Evolutionary conservation across 305 asterid genomes (phyloP).

Genomic region (Solanum hybrid): DNA sequence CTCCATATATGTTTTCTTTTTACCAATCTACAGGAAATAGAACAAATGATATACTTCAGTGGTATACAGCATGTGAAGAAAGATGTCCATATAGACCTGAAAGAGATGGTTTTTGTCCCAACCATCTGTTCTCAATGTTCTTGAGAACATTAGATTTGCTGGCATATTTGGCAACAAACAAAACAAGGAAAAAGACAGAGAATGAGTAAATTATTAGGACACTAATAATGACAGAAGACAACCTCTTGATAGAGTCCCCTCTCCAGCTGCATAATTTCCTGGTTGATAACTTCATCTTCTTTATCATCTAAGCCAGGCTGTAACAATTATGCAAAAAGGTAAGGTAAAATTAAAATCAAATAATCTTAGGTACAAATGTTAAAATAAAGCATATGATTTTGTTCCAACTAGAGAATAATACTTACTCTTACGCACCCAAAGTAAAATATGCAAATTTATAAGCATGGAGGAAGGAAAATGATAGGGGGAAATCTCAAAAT

Average conservation of each 20-base stretch:
- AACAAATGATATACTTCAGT: constrained; percentile 10
- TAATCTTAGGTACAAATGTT: background rate
- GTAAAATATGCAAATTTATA: background rate
- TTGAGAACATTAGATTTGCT: background rate
- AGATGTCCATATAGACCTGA: background rate
- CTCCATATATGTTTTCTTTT: constrained; percentile 53
- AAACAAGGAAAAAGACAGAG: background rate
- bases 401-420: background rate
- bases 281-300: constrained; percentile 59
- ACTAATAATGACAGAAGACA: background rate
- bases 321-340: constrained; percentile 10
- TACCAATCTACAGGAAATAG: constrained; percentile 40
- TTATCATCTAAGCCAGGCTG: constrained; percentile 90
- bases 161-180: background rate
- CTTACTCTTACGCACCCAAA: background rate
- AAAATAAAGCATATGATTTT: background rate
- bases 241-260: constrained; percentile 65
- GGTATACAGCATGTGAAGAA: background rate
- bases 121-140: background rate
- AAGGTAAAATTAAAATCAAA: background rate
- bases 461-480: background rate
- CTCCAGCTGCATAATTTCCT: constrained; percentile 63
- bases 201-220: background rate
- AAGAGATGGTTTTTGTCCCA: background rate
- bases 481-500: background rate